A percentile compares a stretch with the other conserved stretches of the same genome.
phyloP scores from a whole-genome alignment of 306 rosid species.

The Pterocarpus santalinus region DNA sequence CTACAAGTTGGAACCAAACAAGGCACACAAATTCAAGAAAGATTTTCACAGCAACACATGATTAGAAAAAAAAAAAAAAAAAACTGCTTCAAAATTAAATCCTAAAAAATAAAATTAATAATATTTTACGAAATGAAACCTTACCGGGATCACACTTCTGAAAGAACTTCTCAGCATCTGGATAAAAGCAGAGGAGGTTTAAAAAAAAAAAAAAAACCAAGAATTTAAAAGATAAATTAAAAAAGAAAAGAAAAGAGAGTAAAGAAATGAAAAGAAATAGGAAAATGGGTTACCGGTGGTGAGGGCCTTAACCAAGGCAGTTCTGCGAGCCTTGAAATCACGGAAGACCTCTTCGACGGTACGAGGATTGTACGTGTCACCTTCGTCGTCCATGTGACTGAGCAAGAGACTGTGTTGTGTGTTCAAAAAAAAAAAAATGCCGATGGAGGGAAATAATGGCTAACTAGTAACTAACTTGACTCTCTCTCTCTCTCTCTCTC shows the following conservation, averaged over 20 bases:
- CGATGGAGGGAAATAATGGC: too few species aligned
- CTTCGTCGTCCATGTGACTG: conserved; percentile 52
- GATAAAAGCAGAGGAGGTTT: not conserved
- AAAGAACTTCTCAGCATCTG: conserved; percentile 61
- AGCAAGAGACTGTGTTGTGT: too few species aligned
- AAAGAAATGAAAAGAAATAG: too few species aligned
- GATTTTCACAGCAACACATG: not conserved
- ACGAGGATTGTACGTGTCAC: conserved; percentile 56
- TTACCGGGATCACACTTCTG: conserved; percentile 59
- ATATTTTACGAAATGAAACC: not conserved
- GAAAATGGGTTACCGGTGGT: conserved; percentile 48
- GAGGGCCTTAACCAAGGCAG: conserved; percentile 61
- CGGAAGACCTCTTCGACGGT: conserved; percentile 63
- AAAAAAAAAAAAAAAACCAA: not conserved
- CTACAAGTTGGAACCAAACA: not conserved
- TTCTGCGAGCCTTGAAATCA: conserved; percentile 61
- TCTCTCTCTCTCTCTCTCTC: too few species aligned
- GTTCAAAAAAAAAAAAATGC: too few species aligned
- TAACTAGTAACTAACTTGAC: too few species aligned
- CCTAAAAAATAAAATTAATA: not conserved
- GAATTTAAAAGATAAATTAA: too few species aligned
- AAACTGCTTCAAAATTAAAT: not conserved
- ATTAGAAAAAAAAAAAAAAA: not conserved
- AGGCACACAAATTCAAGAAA: not conserved
- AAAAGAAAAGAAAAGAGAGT: not conserved